phyloP scores from a whole-genome alignment of 805 yeast genomes.

The Grigorovia humatica region DNA sequence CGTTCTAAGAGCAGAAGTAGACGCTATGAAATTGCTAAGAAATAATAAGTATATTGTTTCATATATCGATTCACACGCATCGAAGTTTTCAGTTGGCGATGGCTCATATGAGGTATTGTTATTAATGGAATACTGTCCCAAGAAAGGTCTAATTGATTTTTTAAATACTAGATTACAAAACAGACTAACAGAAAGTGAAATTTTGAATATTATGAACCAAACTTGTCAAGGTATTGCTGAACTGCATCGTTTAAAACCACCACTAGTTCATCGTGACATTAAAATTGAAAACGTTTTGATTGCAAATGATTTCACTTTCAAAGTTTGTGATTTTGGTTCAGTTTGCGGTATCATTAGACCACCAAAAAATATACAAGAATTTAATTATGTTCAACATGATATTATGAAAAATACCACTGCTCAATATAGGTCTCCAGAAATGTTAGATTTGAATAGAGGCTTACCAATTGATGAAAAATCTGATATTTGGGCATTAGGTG shows the following conservation, averaged over 20 bases:
- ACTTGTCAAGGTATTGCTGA: conserved; percentile 64
- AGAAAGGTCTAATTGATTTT: conserved; percentile 70
- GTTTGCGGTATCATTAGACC: conserved; percentile 57
- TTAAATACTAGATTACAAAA: conserved; percentile 64
- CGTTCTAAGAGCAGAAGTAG: conserved; percentile 86
- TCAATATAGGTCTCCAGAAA: conserved; percentile 77
- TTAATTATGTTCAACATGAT: conserved; percentile 52
- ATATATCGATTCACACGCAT: conserved; percentile 92
- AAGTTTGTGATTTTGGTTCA: conserved; percentile 77
- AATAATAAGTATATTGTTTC: conserved; percentile 76
- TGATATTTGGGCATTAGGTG: conserved; percentile 81
- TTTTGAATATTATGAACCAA: conserved; percentile 58
- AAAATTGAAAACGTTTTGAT: conserved; percentile 74
- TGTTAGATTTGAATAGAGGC: conserved; percentile 62
- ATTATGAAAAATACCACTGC: conserved; percentile 75
- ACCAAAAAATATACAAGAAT: conserved; percentile 53
- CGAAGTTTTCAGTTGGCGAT: conserved; percentile 43
- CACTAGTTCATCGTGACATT: conserved; percentile 68
- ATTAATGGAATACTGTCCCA: conserved; percentile 70
- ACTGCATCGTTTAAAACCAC: conserved; percentile 65
- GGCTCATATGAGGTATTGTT: conserved; percentile 69
- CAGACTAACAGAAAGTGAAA: conserved; percentile 57
- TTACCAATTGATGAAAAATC: conserved; percentile 71
- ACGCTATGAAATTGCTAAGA: conserved; percentile 83
- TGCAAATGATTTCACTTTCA: conserved; percentile 46